Evolutionary conservation across 257 asterid species (phyloP).

Genomic region (Penstemon barbatus): DNA sequence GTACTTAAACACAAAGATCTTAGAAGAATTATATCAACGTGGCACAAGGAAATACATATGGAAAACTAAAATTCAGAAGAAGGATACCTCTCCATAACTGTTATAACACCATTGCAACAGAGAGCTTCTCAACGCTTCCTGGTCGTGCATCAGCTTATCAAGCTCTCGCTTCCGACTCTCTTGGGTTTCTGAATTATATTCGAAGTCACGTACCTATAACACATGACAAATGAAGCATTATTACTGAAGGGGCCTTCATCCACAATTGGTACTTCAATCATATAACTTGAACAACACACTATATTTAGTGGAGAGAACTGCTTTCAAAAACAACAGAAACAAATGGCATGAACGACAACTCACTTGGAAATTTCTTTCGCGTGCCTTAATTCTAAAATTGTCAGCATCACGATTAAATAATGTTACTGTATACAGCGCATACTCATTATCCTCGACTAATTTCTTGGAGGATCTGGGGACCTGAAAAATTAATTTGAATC

Average conservation of each 20-base stretch:
- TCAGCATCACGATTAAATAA: slow-evolving; percentile 90
- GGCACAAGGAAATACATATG: not conserved
- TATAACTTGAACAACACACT: not conserved
- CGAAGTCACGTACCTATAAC: slow-evolving; percentile 77
- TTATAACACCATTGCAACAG: slow-evolving; percentile 80
- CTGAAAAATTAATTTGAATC: slow-evolving; percentile 45
- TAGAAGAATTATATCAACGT: not conserved
- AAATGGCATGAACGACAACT: slow-evolving; percentile 32
- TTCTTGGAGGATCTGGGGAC: slow-evolving; percentile 97
- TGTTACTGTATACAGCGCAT: slow-evolving; percentile 75
- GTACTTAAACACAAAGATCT: slow-evolving; percentile 1
- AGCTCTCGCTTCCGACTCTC: slow-evolving; percentile 70
- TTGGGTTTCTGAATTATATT: slow-evolving; percentile 63
- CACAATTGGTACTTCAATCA: not conserved
- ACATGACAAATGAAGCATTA: slow-evolving; percentile 28
- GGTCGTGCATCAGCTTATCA: slow-evolving; percentile 74
- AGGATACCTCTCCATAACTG: slow-evolving; percentile 83
- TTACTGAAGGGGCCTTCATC: slow-evolving; percentile 26
- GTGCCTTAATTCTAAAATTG: slow-evolving; percentile 78
- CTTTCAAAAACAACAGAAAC: not conserved
- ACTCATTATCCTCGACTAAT: slow-evolving; percentile 82
- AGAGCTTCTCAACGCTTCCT: slow-evolving; percentile 70
- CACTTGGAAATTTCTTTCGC: slow-evolving; percentile 79
- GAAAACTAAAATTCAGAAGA: slow-evolving; percentile 25
- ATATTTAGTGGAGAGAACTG: slow-evolving; percentile 12